Percentiles rank a stretch among this genome's conserved stretches.
phyloP scores from a whole-genome alignment of 306 rosid species.

The Astragalus membranaceus region DNA sequence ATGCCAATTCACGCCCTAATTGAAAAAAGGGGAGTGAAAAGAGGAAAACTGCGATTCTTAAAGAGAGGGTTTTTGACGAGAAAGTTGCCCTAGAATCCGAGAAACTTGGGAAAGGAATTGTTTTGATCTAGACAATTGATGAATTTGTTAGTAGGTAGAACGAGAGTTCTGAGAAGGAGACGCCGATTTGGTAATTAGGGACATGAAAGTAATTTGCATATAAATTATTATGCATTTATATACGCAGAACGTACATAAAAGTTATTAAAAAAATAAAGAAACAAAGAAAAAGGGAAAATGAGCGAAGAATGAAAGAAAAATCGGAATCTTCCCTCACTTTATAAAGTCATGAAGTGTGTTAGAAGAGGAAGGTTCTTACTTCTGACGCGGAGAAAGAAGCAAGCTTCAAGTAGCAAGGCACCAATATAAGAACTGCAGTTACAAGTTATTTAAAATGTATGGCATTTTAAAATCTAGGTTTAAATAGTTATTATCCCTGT shows the following conservation, averaged over 20 bases:
- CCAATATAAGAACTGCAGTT: too few species aligned
- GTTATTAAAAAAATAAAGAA: too few species aligned
- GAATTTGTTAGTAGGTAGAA: slow-evolving; percentile 3
- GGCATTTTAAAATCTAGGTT: too few species aligned
- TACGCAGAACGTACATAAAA: background rate
- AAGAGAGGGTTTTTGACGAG: background rate
- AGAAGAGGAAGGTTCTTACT: background rate
- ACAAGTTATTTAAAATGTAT: too few species aligned
- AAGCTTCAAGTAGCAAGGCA: too few species aligned
- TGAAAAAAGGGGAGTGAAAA: background rate
- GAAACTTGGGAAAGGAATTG: background rate
- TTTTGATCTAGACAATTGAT: background rate
- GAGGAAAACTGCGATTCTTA: background rate
- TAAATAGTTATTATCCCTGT: too few species aligned
- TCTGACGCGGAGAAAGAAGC: too few species aligned
- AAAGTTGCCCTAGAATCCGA: slow-evolving; percentile 24
- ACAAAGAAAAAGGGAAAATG: too few species aligned
- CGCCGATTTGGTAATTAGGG: background rate
- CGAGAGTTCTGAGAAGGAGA: background rate
- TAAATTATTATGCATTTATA: background rate
- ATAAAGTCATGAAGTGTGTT: background rate
- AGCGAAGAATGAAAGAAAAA: background rate
- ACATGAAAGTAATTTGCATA: background rate
- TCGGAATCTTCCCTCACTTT: background rate
- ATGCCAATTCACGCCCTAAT: slow-evolving; percentile 28